Evolutionary conservation across 2,329 filamentous ascomycete genomes (phyloP).

Genomic region (Cadophora luteo-olivacea): DNA sequence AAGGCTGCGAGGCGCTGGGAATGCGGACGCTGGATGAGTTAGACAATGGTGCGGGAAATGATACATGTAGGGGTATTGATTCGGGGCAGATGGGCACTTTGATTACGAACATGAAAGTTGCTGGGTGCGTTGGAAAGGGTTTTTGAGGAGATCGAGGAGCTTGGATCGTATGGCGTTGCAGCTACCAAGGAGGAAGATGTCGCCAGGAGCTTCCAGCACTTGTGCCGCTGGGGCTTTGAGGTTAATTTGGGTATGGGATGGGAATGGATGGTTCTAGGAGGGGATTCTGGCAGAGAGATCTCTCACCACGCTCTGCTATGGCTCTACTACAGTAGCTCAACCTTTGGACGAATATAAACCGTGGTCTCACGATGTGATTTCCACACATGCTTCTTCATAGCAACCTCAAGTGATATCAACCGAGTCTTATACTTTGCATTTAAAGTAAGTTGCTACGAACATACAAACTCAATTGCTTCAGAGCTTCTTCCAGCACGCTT

Average conservation of each 20-base stretch:
- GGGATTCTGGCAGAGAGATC: background rate
- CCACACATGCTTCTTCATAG: background rate
- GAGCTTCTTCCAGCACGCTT: conserved; percentile 68
- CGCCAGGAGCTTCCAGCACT: no score
- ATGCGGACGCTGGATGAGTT: background rate
- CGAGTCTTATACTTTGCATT: background rate
- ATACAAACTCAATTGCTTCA: conserved; percentile 52
- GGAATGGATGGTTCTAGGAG: background rate
- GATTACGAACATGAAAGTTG: no score
- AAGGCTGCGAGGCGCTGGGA: background rate
- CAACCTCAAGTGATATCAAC: background rate
- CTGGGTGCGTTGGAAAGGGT: background rate
- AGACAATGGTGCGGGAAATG: background rate
- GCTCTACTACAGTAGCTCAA: background rate
- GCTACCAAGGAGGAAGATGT: background rate
- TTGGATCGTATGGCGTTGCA: background rate
- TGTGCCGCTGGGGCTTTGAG: background rate
- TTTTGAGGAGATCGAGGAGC: background rate
- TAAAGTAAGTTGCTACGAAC: conserved; percentile 34
- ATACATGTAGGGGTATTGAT: no score
- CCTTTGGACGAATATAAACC: background rate
- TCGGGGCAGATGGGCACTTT: background rate
- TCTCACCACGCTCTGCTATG: background rate
- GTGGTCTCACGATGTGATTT: background rate
- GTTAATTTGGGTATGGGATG: background rate